Percentiles rank a stretch among this genome's conserved stretches.
These are phyloP conservation scores for Leccinum olivaceopallidum DNA, from an alignment of 768 basidiomycete species.

Conservation along the genomic window DNA sequence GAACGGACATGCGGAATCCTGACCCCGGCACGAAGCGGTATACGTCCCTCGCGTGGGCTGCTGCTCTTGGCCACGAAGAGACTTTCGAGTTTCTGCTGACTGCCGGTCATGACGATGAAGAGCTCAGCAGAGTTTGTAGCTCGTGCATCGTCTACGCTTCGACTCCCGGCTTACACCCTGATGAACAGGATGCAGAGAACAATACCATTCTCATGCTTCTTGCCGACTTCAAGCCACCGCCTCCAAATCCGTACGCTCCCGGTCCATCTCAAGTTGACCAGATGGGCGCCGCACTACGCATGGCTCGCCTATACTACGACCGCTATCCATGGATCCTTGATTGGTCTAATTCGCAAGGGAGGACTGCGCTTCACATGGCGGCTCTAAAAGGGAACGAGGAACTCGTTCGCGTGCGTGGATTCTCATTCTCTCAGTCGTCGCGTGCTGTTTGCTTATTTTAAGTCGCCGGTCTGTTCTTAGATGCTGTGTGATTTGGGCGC, in stretches of 20 bases:
- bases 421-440: conserved; percentile 10
- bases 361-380: conserved; percentile 87
- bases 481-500: conserved; percentile 91
- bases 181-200: conserved; percentile 78
- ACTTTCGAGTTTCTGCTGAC: conserved; percentile 89
- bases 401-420: conserved; percentile 70
- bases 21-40: conserved; percentile 74
- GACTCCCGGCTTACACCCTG: conserved; percentile 19
- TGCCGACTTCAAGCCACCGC: conserved; percentile 71
- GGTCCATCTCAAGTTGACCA: conserved; percentile 56
- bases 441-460: conserved; percentile 18
- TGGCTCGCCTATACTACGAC: conserved; percentile 86
- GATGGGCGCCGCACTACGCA: conserved; percentile 73
- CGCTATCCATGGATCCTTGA: conserved; percentile 86
- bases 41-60: conserved; percentile 92
- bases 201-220: conserved; percentile 93
- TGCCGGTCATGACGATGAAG: conserved; percentile 90
- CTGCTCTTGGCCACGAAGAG: conserved; percentile 84
- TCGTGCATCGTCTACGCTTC: conserved; percentile 7
- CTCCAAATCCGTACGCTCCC: conserved; percentile 46
- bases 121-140: conserved; percentile 77
- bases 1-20: conserved; percentile 89
- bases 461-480: conserved; percentile 38
- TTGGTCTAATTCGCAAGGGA: conserved; percentile 90
- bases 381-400: conserved; percentile 88